phyloP scores from a whole-genome alignment of 306 rosid species.

The Dryas octopetala region DNA sequence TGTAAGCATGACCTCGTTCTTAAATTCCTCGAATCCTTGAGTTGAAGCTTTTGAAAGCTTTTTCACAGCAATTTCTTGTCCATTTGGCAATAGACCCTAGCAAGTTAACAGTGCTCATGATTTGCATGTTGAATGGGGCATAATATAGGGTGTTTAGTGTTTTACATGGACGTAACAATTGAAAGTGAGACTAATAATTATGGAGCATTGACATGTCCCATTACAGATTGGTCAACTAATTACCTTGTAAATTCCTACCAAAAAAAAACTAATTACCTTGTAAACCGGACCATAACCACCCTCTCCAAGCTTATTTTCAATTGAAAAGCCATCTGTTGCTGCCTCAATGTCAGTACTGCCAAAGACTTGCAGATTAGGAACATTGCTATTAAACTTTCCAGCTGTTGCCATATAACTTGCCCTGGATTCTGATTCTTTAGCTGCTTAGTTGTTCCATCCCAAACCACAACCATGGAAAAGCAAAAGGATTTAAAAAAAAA shows the following conservation, averaged over 20 bases:
- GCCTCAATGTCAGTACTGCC: slow-evolving; percentile 21
- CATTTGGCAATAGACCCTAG: slow-evolving; percentile 36
- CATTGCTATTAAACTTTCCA: slow-evolving; percentile 25
- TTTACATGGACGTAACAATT: too few species aligned
- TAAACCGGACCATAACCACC: slow-evolving; percentile 61
- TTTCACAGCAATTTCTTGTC: slow-evolving; percentile 36
- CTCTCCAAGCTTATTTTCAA: slow-evolving; percentile 49
- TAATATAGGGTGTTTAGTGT: too few species aligned
- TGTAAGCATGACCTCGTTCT: too few species aligned
- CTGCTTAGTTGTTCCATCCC: neutral
- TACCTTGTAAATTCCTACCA: slow-evolving; percentile 53
- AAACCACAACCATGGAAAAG: too few species aligned
- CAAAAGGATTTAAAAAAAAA: neutral
- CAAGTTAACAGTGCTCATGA: neutral
- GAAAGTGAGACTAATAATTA: too few species aligned
- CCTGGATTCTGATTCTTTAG: slow-evolving; percentile 10
- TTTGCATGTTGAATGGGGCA: neutral
- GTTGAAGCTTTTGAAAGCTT: slow-evolving; percentile 33
- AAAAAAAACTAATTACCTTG: slow-evolving; percentile 24
- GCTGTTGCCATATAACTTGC: neutral
- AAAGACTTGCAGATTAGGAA: slow-evolving; percentile 31
- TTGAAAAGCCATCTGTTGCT: slow-evolving; percentile 38
- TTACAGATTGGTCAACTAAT: neutral
- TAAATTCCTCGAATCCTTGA: slow-evolving; percentile 39
- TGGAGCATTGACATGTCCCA: neutral